Evolutionary conservation across 345 rosid species (phyloP), one percentile per base, ranked within the genome.

Genomic region (Clausena lansium): DNA sequence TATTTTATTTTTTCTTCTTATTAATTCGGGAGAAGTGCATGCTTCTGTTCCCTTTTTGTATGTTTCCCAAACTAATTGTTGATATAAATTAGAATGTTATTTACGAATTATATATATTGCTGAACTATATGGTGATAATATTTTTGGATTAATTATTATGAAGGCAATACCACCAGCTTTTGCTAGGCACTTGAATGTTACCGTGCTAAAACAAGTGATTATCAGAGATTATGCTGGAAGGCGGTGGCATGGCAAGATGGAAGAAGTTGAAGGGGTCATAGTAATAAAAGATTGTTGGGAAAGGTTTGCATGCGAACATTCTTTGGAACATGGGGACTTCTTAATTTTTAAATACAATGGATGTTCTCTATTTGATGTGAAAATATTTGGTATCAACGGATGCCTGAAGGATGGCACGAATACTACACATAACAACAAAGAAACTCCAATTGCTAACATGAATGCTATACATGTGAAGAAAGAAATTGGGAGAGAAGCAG

Each of bases 231-330:
- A 11, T 27, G 25, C 67, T 6, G 59, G 76, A 61, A 76, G 77
- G 74, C 69, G 50, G 69, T 86, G 86, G 86, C 54, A 36, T 24
- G 74, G 80, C 20, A 28, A 39, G 54, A 5, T 82, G 35, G 80
- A 80, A 70, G 35, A 59, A 35, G 76, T 32, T 50, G 66, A 55
- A 27, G n/a, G 35, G 22, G 75, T 11, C 24, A 9, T 78, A 59
- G 63, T 76, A 28, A 70, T 86, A 60, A 22, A 24, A 59, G 36
- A 75, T n/a, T 86, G 88, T 4, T 86, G 86, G 86, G 32, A 58
- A 47, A 75, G 28, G 10, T 83, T 86, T 65, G 78, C 35, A 9
- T 24, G 13, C 11, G 65, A 28, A 38, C 81, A 83, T 33, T 66
- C 62, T 7, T 38, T 79, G 54, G 68, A 28, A 27, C 13, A 13